phyloP scores from a whole-genome alignment of 139 green algal species.

The Micromonas pusilla region DNA sequence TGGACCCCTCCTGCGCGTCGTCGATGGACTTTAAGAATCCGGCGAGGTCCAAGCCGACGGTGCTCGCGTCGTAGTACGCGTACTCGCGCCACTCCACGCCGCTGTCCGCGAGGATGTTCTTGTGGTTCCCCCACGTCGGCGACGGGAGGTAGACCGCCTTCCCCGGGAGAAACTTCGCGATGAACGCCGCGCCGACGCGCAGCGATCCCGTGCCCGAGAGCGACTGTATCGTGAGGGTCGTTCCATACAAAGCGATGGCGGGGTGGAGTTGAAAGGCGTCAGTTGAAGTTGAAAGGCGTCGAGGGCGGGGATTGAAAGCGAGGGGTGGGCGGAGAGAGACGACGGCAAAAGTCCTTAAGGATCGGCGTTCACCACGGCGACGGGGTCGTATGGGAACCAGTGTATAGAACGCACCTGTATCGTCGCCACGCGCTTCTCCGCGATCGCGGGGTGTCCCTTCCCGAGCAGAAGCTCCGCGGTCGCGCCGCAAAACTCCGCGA shows the following conservation, averaged over 20 bases:
- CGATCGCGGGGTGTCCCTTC: conserved; percentile 38
- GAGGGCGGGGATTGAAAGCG: too few relatives aligned
- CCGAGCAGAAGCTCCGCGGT: conserved; percentile 85
- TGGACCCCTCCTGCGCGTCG: conserved; percentile 71
- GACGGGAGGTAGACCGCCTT: conserved; percentile 68
- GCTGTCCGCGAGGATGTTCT: conserved; percentile 88
- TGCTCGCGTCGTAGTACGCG: conserved; percentile 90
- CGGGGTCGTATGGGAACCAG: too few relatives aligned
- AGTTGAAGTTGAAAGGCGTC: too few relatives aligned
- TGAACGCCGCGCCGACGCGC: conserved; percentile 83
- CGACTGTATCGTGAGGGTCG: too few relatives aligned
- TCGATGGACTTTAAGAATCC: conserved; percentile 87
- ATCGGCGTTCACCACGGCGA: too few relatives aligned
- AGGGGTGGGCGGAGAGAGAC: too few relatives aligned
- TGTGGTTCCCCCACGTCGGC: conserved; percentile 93
- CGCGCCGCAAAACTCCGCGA: conserved; percentile 74
- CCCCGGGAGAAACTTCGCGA: conserved; percentile 70
- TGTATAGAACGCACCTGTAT: too few relatives aligned
- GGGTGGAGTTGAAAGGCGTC: too few relatives aligned
- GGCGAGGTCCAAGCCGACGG: conserved; percentile 88
- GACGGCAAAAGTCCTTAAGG: too few relatives aligned
- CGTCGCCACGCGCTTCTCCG: conserved; percentile 62
- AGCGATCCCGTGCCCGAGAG: conserved; percentile 91
- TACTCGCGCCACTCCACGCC: conserved; percentile 84
- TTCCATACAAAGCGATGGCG: too few relatives aligned